A percentile compares a stretch with the other conserved stretches of the same genome.
These are phyloP conservation scores for Cicer chorassanicum DNA, from an alignment of 306 rosid species.

Conservation along the genomic window DNA sequence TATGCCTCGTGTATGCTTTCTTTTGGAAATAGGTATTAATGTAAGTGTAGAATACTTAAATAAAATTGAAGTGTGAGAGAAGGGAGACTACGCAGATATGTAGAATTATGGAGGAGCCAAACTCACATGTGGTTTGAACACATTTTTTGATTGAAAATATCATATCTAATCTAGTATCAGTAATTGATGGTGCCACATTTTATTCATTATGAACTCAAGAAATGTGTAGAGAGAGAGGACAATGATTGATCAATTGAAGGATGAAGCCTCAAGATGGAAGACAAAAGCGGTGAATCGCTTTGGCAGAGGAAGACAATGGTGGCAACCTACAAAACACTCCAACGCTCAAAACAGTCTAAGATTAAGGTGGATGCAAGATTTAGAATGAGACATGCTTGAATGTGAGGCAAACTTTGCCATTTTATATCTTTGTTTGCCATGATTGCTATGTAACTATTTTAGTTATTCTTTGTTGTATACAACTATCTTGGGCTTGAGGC, in stretches of 20 bases:
- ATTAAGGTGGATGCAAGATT: background rate
- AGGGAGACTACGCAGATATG: slow-evolving; percentile 7
- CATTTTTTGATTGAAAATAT: background rate
- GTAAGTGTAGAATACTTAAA: slow-evolving; percentile 18
- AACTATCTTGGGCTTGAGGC: background rate
- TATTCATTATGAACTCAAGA: background rate
- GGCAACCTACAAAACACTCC: background rate
- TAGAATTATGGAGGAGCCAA: background rate
- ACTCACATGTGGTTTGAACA: background rate
- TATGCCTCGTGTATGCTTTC: slow-evolving; percentile 15
- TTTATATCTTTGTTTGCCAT: background rate
- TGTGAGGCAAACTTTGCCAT: background rate
- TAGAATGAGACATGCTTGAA: background rate
- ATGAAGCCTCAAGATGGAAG: background rate
- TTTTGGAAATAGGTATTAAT: background rate
- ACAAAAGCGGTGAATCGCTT: background rate
- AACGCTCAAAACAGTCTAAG: background rate
- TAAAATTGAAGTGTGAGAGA: background rate
- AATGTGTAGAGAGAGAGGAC: background rate
- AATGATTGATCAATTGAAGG: background rate
- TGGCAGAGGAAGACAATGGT: background rate
- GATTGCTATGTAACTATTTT: background rate
- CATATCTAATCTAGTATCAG: background rate
- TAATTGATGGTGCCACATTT: background rate
- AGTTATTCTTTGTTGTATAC: background rate